Conservation (phyloP, 495 filamentous ascomycete species). For the Niebla homalea region DNA sequence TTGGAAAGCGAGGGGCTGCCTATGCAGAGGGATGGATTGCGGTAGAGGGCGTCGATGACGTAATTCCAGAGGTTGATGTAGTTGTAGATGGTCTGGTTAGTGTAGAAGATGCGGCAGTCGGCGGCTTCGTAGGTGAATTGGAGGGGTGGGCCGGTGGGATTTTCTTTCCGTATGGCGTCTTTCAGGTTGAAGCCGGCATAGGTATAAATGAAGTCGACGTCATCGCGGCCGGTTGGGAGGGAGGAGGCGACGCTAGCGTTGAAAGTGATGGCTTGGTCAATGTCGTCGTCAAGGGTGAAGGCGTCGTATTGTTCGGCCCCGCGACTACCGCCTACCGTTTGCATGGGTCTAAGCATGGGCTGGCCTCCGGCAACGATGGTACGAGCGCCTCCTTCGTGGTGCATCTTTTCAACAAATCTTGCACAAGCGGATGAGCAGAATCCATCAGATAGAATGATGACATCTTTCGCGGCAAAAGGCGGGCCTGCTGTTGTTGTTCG, state of each 20-base stretch:
- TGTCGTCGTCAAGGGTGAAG: slow-evolving; percentile 20
- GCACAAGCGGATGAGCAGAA: slow-evolving; percentile 38
- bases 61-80: slow-evolving; percentile 32
- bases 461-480: slow-evolving; percentile 30
- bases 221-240: slow-evolving; percentile 15
- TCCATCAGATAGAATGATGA: slow-evolving; percentile 40
- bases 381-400: slow-evolving; percentile 32
- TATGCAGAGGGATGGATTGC: slow-evolving; percentile 15
- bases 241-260: slow-evolving; percentile 12
- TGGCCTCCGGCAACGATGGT: slow-evolving; percentile 37
- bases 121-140: slow-evolving; percentile 42
- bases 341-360: slow-evolving; percentile 30
- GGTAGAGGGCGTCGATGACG: slow-evolving; percentile 19
- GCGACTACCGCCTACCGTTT: slow-evolving; percentile 25
- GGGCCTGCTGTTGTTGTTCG: slow-evolving; percentile 19
- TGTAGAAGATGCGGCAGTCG: slow-evolving; percentile 43
- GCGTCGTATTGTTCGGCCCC: slow-evolving; percentile 18
- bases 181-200: slow-evolving; percentile 26
- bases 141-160: slow-evolving; percentile 24
- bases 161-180: slow-evolving; percentile 25
- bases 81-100: slow-evolving; percentile 28
- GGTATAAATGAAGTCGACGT: slow-evolving; percentile 20
- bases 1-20: neutral
- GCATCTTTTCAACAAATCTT: slow-evolving; percentile 41
- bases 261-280: slow-evolving; percentile 17